Evolutionary conservation across 768 basidiomycete genomes (phyloP).

Genomic region (Tubosaeta sp.): DNA sequence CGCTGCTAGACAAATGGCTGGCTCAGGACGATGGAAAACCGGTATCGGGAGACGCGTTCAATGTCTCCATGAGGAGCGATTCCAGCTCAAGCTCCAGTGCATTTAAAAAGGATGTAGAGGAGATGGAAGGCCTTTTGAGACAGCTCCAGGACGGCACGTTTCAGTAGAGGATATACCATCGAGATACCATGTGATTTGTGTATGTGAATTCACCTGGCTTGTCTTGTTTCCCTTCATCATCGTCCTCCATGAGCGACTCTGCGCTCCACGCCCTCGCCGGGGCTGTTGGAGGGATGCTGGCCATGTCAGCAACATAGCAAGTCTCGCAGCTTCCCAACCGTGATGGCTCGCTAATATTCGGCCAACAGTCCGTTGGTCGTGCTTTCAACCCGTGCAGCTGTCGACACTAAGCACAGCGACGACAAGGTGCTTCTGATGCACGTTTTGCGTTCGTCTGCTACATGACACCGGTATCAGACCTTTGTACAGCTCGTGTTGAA

Average conservation of each 20-base stretch:
- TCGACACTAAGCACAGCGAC: conserved; percentile 72
- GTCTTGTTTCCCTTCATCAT: not conserved
- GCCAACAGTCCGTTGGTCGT: conserved; percentile 77
- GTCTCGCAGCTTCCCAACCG: conserved; percentile 20
- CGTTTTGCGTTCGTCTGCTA: not conserved
- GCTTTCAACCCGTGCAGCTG: conserved; percentile 89
- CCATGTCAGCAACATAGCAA: conserved; percentile 89
- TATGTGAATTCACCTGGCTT: not conserved
- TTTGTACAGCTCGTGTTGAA: conserved; percentile 64
- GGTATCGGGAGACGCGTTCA: conserved; percentile 54
- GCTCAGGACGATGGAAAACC: conserved; percentile 65
- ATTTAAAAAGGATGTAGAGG: conserved; percentile 65
- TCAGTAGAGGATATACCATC: conserved; percentile 6
- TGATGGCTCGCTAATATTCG: conserved; percentile 1
- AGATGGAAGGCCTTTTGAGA: conserved; percentile 58
- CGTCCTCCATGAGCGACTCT: conserved; percentile 61
- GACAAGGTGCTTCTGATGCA: conserved; percentile 51
- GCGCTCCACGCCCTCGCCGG: conserved; percentile 85
- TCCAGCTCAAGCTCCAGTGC: conserved; percentile 51
- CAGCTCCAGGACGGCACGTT: conserved; percentile 35
- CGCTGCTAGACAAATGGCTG: conserved; percentile 81
- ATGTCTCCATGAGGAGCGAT: conserved; percentile 32
- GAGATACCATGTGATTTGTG: conserved; percentile 15
- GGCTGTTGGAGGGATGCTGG: conserved; percentile 82
- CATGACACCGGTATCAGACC: conserved; percentile 39